Evolutionary conservation across 2,329 filamentous ascomycete genomes (phyloP).

Genomic region (Venturia pyrina): DNA sequence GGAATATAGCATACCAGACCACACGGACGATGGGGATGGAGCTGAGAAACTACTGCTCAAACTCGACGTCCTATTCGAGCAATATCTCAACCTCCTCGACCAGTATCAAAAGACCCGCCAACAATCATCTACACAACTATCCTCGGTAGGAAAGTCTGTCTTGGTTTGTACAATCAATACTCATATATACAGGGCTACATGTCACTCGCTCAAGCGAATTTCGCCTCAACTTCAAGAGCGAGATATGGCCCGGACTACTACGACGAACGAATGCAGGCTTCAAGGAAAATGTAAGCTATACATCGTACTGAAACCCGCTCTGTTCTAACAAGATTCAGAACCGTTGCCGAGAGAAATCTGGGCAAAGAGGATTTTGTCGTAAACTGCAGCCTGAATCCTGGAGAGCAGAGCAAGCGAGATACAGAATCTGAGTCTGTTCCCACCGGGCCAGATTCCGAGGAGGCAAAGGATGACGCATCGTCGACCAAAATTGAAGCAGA

Average conservation of each 20-base stretch:
- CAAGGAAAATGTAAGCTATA: conserved; percentile 34
- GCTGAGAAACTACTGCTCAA: conserved; percentile 1
- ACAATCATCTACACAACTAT: conserved; percentile 44
- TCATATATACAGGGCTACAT: conserved; percentile 30
- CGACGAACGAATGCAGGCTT: conserved; percentile 62
- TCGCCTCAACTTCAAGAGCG: conserved; percentile 51
- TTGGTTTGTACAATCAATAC: neutral
- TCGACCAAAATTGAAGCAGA: neutral
- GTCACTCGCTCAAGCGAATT: conserved; percentile 64
- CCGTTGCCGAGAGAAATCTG: neutral
- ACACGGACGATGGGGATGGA: neutral
- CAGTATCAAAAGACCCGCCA: conserved; percentile 53
- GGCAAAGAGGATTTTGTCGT: neutral
- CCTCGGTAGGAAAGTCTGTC: conserved; percentile 33
- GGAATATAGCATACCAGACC: neutral
- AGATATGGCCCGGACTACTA: conserved; percentile 62
- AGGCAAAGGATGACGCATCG: neutral
- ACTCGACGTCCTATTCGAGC: conserved; percentile 55
- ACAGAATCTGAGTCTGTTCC: neutral
- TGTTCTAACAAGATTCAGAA: neutral
- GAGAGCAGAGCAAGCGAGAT: neutral
- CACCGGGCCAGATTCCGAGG: neutral
- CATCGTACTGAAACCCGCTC: conserved; percentile 16
- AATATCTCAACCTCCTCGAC: conserved; percentile 57
- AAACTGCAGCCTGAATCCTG: neutral